Evolutionary conservation across 371 early-diverging fungal species (phyloP), one percentile per base, ranked within the genome.

Genomic region (Mortierella sp.): DNA sequence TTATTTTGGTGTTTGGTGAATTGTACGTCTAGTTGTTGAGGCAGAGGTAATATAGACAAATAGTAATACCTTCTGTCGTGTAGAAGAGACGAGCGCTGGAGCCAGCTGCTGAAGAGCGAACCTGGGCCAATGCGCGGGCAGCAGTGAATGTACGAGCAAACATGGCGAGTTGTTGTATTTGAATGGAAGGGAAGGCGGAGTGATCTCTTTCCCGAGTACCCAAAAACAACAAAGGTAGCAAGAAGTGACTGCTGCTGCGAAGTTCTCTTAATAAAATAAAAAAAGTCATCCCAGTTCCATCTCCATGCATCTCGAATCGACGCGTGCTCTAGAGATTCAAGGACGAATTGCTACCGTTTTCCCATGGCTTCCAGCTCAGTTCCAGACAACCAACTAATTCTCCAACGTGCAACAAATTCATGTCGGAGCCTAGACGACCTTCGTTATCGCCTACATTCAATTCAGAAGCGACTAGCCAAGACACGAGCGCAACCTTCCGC

Each of bases 381-480:
- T 4, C 70, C 62, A 19, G 81, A 80, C 66, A 80, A 80, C 52
- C 61, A 61, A 33, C 61, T 75, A 45, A 72, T 80, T 58, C 72
- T 80, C 33, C 72, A 75, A 21, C 75, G 81, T 47, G 81, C 81
- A 3, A 59, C 81, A 40, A 63, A 75, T 24, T 55, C 81, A 16
- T 80, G 81, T 65, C 61, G 65, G 10, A 58, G 69, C 33, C 28
- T 80, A 10, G 81, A 80, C 63, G 66, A 74, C 22, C 75, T 80
- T 38, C 67, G 81, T 7, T 69, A 68, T 36, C 70, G 58, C 10
- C 69, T 80, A 0, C 75, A 70, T 45, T 22, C 38, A 5, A 71
- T 80, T 59, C 81, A 80, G 47, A 74, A 72, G 45, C 64, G 63
- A 52, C 65, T 80, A 28, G 81, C 72, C 58, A 65, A 65, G 11